Base-by-base conservation (phyloP, 1,284 basidiomycete genomes). In the Pyrrhoderma lamaoense region DNA sequence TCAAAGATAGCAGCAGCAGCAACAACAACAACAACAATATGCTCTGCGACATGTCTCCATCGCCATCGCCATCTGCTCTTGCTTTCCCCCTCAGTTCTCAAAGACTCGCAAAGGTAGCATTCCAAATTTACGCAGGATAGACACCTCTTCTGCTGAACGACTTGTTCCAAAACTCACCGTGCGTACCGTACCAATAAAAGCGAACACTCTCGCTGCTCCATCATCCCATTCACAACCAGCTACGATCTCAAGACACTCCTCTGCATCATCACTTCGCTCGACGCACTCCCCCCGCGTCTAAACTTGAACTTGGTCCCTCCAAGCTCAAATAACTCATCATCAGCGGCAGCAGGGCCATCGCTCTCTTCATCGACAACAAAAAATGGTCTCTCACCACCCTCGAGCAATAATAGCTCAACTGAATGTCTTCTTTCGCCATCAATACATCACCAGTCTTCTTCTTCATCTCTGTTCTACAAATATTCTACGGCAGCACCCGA, bases 1-100 rank as follows among this genome's bases (percentile, higher is more conserved):
- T 14, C 8, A 40, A 5, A 5, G 8, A 40, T 40, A 40, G 21
- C 38, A n/a, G 4, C 38, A 5, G 5, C 38, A 31, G 11, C 11
- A 40, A 14, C 38, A 40, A 14, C 38, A 40, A 14, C 21, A 7
- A 4, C 5, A 40, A 40, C 38, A 40, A 40, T 5, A 55, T 53
- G 49, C 45, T 54, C 42, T 52, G 27, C 36, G 76, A 82, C 56
- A 60, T 71, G 1, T 69, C 76, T 3, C 76, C 79, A 2, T 85
- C 82, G 0, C 82, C 82, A 2, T 79, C 83, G 0, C 82, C 84
- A 1, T 82, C 81, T 2, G 77, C 79, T 31, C 67, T 79, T 34
- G 64, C 67, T 8, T 84, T 85, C 68, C 70, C 51, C 70, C 74
- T 51, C 72, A 73, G 4, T 76, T 75, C 3, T 67, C 72, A 8